Conservation (phyloP, 2,329 filamentous ascomycete genomes). For the Hypoxylon sp. region DNA sequence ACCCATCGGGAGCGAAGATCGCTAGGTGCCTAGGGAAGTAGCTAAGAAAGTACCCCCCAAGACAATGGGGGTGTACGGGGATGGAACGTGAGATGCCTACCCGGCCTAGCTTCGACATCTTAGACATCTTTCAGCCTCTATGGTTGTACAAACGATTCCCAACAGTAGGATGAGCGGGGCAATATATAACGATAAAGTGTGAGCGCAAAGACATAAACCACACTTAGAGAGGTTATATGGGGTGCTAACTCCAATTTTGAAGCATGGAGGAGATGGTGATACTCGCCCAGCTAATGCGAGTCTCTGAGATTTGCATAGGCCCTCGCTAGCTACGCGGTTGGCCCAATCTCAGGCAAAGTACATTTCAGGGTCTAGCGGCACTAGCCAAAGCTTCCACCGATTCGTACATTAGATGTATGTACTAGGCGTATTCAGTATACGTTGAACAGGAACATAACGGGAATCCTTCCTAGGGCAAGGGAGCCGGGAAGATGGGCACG, state of each 20-base stretch:
- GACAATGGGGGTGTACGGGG: slow-evolving; percentile 33
- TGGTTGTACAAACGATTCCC: slow-evolving; percentile 23
- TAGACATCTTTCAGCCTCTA: slow-evolving; percentile 41
- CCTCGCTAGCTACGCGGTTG: slow-evolving; percentile 23
- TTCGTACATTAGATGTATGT: slow-evolving; percentile 23
- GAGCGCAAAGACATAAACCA: slow-evolving; percentile 35
- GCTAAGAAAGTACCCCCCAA: slow-evolving; percentile 44
- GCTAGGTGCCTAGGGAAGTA: slow-evolving; percentile 22
- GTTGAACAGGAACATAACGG: not conserved
- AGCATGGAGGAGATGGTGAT: slow-evolving; percentile 17
- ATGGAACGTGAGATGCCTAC: slow-evolving; percentile 33
- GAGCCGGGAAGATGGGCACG: not conserved
- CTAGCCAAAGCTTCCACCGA: slow-evolving; percentile 40
- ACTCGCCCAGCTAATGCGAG: slow-evolving; percentile 30
- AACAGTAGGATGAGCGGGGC: slow-evolving; percentile 32
- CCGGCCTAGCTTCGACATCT: slow-evolving; percentile 43
- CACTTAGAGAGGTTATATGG: slow-evolving; percentile 12
- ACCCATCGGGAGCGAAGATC: slow-evolving; percentile 40
- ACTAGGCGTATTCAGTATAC: not conserved
- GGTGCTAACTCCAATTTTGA: slow-evolving; percentile 38
- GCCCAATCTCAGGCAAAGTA: slow-evolving; percentile 6
- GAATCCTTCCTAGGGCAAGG: not conserved
- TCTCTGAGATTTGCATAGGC: slow-evolving; percentile 38
- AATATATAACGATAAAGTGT: slow-evolving; percentile 40
- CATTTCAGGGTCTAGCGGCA: slow-evolving; percentile 31